Percentiles rank a stretch among this genome's conserved stretches.
phyloP scores from a whole-genome alignment of 73 alveolate genomes.

The Paramecium tetraurelia region DNA sequence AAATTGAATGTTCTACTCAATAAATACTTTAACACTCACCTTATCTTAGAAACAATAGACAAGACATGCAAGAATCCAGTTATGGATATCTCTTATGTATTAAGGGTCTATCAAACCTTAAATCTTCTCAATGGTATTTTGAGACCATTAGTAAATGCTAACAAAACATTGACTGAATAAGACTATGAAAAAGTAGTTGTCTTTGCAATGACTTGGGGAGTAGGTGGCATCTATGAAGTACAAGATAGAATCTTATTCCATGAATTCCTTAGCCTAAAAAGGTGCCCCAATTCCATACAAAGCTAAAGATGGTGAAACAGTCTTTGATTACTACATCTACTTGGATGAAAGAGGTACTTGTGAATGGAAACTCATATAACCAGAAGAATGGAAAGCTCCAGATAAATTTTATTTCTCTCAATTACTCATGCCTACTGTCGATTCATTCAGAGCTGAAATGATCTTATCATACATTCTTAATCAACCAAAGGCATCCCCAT shows the following conservation, averaged over 20 bases:
- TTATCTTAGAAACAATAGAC: constrained; percentile 41
- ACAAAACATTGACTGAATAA: constrained; percentile 77
- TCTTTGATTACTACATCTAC: constrained; percentile 86
- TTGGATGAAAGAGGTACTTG: constrained; percentile 94
- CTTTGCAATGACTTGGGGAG: constrained; percentile 94
- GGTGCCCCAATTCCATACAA: constrained; percentile 94
- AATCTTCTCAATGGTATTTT: constrained; percentile 75
- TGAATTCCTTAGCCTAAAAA: constrained; percentile 84
- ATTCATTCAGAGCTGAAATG: constrained; percentile 99
- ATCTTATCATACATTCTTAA: constrained; percentile 87
- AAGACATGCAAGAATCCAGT: constrained; percentile 73
- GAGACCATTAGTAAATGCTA: constrained; percentile 74
- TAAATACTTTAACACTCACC: constrained; percentile 44
- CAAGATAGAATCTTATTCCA: constrained; percentile 97
- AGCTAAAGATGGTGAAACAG: constrained; percentile 91
- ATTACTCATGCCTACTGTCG: constrained; percentile 99
- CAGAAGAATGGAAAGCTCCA: constrained; percentile 87
- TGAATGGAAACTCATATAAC: constrained; percentile 68
- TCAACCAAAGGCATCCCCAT: constrained; percentile 72
- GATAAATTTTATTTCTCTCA: constrained; percentile 95
- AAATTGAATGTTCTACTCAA: constrained; percentile 43
- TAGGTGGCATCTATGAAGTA: constrained; percentile 99
- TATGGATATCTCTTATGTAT: constrained; percentile 76
- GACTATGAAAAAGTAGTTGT: constrained; percentile 88
- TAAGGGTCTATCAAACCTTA: constrained; percentile 73